A percentile compares a stretch with the other conserved stretches of the same genome.
These are phyloP conservation scores for Omphalea diandra DNA, from an alignment of 441 rosid species.

Conservation along the genomic window DNA sequence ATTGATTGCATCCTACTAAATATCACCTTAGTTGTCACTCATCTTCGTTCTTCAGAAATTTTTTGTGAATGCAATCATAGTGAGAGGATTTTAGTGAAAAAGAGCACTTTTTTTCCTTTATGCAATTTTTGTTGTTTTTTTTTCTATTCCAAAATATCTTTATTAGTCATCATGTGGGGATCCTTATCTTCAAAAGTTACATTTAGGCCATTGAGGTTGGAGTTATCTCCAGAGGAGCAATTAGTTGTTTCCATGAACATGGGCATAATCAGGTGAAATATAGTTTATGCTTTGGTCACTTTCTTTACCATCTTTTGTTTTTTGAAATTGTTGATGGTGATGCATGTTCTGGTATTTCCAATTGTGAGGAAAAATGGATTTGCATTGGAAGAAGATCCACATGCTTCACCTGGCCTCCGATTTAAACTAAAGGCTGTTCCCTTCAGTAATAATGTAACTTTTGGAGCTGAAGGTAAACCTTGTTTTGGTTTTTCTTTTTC, in stretches of 20 bases:
- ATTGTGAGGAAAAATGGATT: slow-evolving; percentile 85
- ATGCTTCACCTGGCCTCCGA: slow-evolving; percentile 71
- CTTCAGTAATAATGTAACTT: slow-evolving; percentile 89
- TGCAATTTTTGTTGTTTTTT: slow-evolving; percentile 7
- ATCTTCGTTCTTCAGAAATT: not conserved
- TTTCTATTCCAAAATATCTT: slow-evolving; percentile 9
- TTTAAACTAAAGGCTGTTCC: slow-evolving; percentile 80
- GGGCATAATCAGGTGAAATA: slow-evolving; percentile 75
- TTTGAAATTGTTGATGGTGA: slow-evolving; percentile 17
- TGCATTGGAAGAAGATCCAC: slow-evolving; percentile 74
- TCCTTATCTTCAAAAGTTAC: slow-evolving; percentile 15
- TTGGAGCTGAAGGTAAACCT: slow-evolving; percentile 82
- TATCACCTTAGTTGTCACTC: no score
- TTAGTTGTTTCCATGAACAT: slow-evolving; percentile 75
- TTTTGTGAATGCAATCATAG: slow-evolving; percentile 11
- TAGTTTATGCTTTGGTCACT: slow-evolving; percentile 1
- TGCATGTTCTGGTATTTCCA: slow-evolving; percentile 15
- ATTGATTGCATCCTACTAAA: no score
- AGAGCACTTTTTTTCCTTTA: not conserved
- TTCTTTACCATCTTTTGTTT: slow-evolving; percentile 7
- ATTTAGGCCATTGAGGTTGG: slow-evolving; percentile 77
- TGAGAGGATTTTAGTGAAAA: not conserved
- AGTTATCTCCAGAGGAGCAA: slow-evolving; percentile 95
- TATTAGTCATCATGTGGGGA: not conserved
- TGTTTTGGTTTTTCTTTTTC: slow-evolving; percentile 3